Evolutionary conservation across 2,329 filamentous ascomycete genomes (phyloP).

Genomic region (Parafenestella ontariensis): DNA sequence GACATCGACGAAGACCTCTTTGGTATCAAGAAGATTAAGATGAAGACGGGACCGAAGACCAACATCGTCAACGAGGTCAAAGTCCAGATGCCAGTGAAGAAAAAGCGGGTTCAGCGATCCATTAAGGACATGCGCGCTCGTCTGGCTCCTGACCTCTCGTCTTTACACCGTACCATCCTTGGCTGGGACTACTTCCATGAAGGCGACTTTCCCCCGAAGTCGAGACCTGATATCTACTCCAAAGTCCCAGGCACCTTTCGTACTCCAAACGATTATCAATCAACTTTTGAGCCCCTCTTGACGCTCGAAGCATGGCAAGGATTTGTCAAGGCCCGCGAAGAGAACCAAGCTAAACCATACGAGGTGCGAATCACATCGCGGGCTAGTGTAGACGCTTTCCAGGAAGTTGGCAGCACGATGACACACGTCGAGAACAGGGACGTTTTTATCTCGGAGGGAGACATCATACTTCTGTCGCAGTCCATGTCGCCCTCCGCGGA

Average conservation of each 20-base stretch:
- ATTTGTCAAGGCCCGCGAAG: slow-evolving; percentile 88
- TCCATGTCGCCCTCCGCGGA: slow-evolving; percentile 71
- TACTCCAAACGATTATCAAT: slow-evolving; percentile 80
- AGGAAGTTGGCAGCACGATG: slow-evolving; percentile 89
- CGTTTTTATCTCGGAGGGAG: slow-evolving; percentile 77
- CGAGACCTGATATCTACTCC: slow-evolving; percentile 72
- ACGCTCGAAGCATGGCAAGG: slow-evolving; percentile 95
- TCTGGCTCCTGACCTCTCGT: slow-evolving; percentile 85
- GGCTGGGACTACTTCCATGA: slow-evolving; percentile 94
- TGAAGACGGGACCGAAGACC: slow-evolving; percentile 46
- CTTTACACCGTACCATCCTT: slow-evolving; percentile 83
- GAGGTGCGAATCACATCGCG: slow-evolving; percentile 88
- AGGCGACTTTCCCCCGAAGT: slow-evolving; percentile 81
- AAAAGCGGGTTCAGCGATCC: slow-evolving; percentile 79
- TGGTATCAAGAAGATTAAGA: slow-evolving; percentile 60
- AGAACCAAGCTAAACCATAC: slow-evolving; percentile 79
- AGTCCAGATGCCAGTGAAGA: slow-evolving; percentile 76
- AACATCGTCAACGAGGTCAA: slow-evolving; percentile 49
- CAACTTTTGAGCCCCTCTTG: slow-evolving; percentile 88
- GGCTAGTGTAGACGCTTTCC: slow-evolving; percentile 88
- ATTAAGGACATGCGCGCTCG: slow-evolving; percentile 94
- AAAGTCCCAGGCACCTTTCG: slow-evolving; percentile 79
- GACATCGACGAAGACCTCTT: slow-evolving; percentile 73
- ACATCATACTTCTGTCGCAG: slow-evolving; percentile 86
- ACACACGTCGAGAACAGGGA: slow-evolving; percentile 74